Base-by-base conservation (phyloP, 805 yeast species). In the Kuraishia hungarica region DNA sequence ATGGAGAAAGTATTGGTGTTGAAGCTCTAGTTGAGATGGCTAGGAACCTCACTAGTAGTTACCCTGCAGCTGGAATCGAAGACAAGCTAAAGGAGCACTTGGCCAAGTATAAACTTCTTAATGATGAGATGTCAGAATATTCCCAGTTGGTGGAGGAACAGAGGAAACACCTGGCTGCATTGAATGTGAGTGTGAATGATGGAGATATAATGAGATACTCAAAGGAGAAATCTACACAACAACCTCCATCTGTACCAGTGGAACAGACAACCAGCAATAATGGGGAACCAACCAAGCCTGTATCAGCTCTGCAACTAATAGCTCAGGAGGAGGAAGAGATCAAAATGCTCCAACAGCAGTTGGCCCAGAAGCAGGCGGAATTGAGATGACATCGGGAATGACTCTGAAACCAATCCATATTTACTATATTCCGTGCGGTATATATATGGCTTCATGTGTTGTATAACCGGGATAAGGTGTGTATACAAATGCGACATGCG, bases 281-380 rank as follows among this genome's bases (percentile, higher is more conserved):
- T 7, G 53, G 67, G 19, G 70, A 71, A 26, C 13, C 20, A 8
- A 19, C 20, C 35, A 49, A 22, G n/a, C 24, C 28, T 13, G 4
- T 23, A 6, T 17, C 13, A 48, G 69, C 73, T 8, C 72, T 71
- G 23, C 77, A 72, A 46, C 58, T 75, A 53, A 77, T 82, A 1
- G 66, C 60, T 4, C 65, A 65, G 43, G 85, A 79, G 57, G 80
- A 77, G 59, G 67, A 63, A 20, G 82, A 78, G 59, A 75, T 83
- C 8, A 64, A 58, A 50, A 64, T 63, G 21, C 64, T 83, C 43
- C 80, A 81, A 56, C 60, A 57, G 20, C 69, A 74, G 53, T 59
- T 80, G 39, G 59, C 58, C 28, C 59, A 64, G 56, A 59, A 48
- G 53, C 23, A 56, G 50, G 50, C 21, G 49, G 35, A n/a, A 29